Percentiles rank a stretch among this genome's conserved stretches.
Evolutionary conservation across 306 rosid genomes (phyloP).

Genomic region (Prunus mume): DNA sequence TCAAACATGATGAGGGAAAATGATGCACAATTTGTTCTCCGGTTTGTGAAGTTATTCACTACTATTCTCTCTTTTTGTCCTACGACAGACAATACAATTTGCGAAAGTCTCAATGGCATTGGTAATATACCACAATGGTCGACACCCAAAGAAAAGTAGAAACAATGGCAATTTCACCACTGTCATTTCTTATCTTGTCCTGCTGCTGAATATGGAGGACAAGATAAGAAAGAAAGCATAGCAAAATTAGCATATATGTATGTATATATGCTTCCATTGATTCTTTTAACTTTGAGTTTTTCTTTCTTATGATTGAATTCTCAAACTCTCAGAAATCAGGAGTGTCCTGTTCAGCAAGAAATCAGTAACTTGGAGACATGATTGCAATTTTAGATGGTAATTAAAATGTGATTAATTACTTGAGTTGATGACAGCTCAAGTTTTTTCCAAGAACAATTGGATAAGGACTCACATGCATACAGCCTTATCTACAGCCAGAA

Average conservation of each 20-base stretch:
- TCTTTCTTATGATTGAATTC: not conserved
- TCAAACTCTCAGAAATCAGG: not conserved
- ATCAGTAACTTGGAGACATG: not conserved
- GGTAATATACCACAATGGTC: not conserved
- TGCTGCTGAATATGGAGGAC: not conserved
- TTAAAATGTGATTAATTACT: not conserved
- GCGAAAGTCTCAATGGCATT: too few species aligned
- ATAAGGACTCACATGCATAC: not conserved
- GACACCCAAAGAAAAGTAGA: not conserved
- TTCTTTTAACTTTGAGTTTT: not conserved
- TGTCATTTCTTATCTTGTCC: not conserved
- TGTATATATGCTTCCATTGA: not conserved
- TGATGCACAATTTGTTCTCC: too few species aligned
- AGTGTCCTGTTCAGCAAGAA: not conserved
- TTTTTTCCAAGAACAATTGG: not conserved
- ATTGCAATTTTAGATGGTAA: not conserved
- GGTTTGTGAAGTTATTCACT: too few species aligned
- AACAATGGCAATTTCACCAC: not conserved
- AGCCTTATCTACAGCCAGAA: slow-evolving; percentile 16
- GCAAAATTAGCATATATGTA: not conserved
- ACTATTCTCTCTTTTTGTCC: too few species aligned
- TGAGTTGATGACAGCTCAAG: slow-evolving; percentile 25
- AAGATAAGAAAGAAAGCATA: not conserved
- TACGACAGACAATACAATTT: too few species aligned
- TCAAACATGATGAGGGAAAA: too few species aligned